Evolutionary conservation across 257 asterid species (phyloP).

Genomic region (Eustoma russellianum): DNA sequence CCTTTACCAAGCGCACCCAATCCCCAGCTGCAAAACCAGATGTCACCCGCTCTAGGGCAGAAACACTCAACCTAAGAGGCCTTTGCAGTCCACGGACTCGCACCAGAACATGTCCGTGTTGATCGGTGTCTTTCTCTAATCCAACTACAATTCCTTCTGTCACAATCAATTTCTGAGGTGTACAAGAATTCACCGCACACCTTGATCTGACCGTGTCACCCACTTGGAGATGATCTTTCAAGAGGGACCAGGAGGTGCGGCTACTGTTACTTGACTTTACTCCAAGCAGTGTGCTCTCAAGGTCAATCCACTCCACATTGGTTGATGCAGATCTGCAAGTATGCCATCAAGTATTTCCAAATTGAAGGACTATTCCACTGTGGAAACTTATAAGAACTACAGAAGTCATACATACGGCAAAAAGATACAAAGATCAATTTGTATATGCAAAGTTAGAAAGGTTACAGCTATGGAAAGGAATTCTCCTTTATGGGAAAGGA

Average conservation of each 20-base stretch:
- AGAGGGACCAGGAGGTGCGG: constrained; percentile 43
- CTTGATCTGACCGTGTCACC: constrained; percentile 56
- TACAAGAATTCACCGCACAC: constrained; percentile 19
- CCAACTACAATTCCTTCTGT: constrained; percentile 48
- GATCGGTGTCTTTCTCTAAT: constrained; percentile 43
- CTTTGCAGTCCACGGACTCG: constrained; percentile 31
- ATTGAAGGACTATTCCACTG: background rate
- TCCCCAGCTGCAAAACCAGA: constrained; percentile 51
- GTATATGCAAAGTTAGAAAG: too few species aligned
- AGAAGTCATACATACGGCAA: background rate
- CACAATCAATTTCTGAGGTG: constrained; percentile 25
- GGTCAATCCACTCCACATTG: constrained; percentile 39
- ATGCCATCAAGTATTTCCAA: background rate
- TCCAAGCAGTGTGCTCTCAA: constrained; percentile 22
- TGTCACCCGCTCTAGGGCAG: constrained; percentile 44
- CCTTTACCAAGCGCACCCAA: constrained; percentile 42
- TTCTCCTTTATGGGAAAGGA: background rate
- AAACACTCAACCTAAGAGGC: constrained; percentile 33
- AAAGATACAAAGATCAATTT: background rate
- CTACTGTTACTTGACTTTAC: constrained; percentile 28
- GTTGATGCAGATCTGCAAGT: constrained; percentile 40
- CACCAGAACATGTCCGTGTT: constrained; percentile 36
- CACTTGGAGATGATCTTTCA: constrained; percentile 45
- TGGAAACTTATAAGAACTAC: background rate
- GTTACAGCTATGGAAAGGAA: background rate